Conservation (phyloP, 208 protist species). For the Trypanosoma platydactyli region DNA sequence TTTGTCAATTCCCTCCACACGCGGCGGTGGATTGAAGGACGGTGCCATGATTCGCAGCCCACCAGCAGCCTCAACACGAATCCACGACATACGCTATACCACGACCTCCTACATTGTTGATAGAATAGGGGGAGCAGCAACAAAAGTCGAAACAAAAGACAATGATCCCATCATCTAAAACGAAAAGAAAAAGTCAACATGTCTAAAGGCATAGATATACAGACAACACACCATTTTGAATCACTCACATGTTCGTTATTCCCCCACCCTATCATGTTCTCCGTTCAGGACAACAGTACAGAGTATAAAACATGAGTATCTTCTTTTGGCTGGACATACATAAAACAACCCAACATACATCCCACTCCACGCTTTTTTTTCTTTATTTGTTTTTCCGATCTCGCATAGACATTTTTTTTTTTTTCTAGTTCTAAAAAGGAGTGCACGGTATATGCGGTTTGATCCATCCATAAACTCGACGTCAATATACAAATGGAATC, state of each 20-base stretch:
- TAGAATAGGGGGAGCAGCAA: no score
- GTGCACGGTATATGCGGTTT: neutral
- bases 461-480: neutral
- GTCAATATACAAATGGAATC: slow-evolving; percentile 88
- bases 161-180: no score
- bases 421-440: slow-evolving; percentile 4
- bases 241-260: no score
- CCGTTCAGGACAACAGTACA: neutral
- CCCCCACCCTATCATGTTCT: neutral
- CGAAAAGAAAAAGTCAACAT: no score
- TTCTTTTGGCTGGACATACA: neutral
- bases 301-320: no score
- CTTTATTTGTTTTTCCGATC: neutral
- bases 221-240: no score
- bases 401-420: no score
- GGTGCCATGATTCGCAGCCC: slow-evolving; percentile 58
- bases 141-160: slow-evolving; percentile 21
- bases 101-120: neutral
- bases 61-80: slow-evolving; percentile 46
- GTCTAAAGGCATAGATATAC: no score
- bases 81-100: slow-evolving; percentile 53
- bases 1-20: slow-evolving; percentile 48
- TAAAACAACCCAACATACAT: neutral
- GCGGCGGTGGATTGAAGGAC: slow-evolving; percentile 43
- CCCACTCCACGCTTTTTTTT: neutral